Conservation (phyloP, 2,329 filamentous ascomycete genomes). For the Paraphaeosphaeria sporulosa region DNA sequence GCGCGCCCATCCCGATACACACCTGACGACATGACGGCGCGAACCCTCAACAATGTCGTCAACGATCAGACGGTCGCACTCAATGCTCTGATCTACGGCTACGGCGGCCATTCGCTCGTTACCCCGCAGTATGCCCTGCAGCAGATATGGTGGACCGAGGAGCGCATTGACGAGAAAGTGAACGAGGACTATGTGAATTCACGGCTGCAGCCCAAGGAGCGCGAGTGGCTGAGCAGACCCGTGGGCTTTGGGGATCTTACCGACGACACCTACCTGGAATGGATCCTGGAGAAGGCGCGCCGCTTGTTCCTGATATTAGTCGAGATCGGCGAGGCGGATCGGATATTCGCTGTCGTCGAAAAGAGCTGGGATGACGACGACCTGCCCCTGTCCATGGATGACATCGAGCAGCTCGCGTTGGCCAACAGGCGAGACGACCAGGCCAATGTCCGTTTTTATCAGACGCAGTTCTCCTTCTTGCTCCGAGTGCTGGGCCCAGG, state of each 20-base stretch:
- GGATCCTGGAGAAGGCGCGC: slow-evolving; percentile 74
- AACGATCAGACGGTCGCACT: slow-evolving; percentile 55
- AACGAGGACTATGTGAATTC: slow-evolving; percentile 72
- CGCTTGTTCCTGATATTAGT: slow-evolving; percentile 75
- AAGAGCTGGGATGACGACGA: slow-evolving; percentile 80
- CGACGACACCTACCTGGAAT: slow-evolving; percentile 79
- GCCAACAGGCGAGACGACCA: slow-evolving; percentile 67
- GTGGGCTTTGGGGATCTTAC: slow-evolving; percentile 74
- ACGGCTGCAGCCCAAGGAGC: slow-evolving; percentile 69
- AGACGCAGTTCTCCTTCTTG: slow-evolving; percentile 75
- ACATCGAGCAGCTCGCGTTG: slow-evolving; percentile 69
- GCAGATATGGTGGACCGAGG: slow-evolving; percentile 74
- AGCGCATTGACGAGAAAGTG: slow-evolving; percentile 73
- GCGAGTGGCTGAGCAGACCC: slow-evolving; percentile 67
- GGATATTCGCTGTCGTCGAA: slow-evolving; percentile 78
- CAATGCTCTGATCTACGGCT: slow-evolving; percentile 60
- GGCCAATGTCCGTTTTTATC: slow-evolving; percentile 73
- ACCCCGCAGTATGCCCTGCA: slow-evolving; percentile 58
- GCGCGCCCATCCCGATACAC: slow-evolving; percentile 17
- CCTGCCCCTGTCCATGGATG: slow-evolving; percentile 71
- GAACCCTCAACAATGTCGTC: slow-evolving; percentile 51
- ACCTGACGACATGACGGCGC: slow-evolving; percentile 42
- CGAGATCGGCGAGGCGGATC: slow-evolving; percentile 73
- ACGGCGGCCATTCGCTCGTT: slow-evolving; percentile 58
- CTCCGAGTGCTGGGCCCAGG: slow-evolving; percentile 68